Evolutionary conservation across 176 grass and related monocot genomes (phyloP).

Genomic region (Saccharum officinarum): DNA sequence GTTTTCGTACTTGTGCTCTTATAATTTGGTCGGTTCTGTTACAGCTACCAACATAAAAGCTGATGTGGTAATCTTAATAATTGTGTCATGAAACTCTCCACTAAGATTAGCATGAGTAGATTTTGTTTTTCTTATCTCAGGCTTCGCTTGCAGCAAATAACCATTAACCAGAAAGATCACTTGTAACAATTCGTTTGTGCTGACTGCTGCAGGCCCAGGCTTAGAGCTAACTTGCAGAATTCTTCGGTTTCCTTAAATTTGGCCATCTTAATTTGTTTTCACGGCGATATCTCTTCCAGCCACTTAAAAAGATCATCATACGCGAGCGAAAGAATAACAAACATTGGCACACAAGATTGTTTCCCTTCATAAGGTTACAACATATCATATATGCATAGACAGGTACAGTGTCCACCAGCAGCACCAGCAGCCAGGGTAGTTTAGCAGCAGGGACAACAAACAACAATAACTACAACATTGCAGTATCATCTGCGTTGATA

Average conservation of each 20-base stretch:
- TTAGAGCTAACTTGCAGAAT: neutral
- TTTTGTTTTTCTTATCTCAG: too few species aligned
- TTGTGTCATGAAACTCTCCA: too few species aligned
- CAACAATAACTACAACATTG: conserved; percentile 10
- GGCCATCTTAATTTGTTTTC: neutral
- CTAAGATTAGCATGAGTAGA: too few species aligned
- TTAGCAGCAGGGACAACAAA: neutral
- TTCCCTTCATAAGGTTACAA: conserved; percentile 30
- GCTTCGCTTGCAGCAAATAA: too few species aligned
- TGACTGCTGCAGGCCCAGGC: too few species aligned
- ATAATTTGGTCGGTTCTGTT: too few species aligned
- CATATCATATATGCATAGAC: conserved; percentile 27
- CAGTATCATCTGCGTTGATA: conserved; percentile 27
- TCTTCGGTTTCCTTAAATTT: neutral
- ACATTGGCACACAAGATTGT: conserved; percentile 17
- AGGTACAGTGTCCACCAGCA: conserved; percentile 8
- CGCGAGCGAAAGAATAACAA: conserved; percentile 7
- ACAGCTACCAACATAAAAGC: too few species aligned
- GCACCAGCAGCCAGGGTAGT: neutral
- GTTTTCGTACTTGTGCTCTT: too few species aligned
- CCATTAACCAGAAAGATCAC: too few species aligned
- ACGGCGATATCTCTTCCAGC: neutral
- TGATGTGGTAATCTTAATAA: too few species aligned
- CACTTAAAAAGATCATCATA: neutral
- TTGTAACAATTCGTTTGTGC: neutral